Evolutionary conservation across 2,329 filamentous ascomycete species (phyloP), one percentile per base, ranked within the genome.

Genomic region (Fusarium verrucosum): DNA sequence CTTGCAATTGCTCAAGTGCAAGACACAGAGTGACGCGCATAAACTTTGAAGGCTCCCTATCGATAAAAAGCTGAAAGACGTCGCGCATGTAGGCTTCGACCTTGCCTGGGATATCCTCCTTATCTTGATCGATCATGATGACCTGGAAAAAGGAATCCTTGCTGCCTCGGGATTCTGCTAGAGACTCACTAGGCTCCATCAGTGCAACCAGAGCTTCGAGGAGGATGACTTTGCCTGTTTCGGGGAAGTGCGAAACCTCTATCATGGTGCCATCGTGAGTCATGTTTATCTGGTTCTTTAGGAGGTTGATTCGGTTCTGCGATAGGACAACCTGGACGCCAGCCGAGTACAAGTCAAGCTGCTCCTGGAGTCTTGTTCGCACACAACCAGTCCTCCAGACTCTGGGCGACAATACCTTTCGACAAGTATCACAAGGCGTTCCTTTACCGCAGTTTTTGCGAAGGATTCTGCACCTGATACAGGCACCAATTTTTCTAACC

Each of bases 341-440:
- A 6, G 87, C 86, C 13, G 86, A 86, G 70, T 88, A 89, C 13
- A 89, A 78, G 50, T 88, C 84, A 22, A 89, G 79, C 60, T 87
- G 83, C 61, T 88, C 85, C 9, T 85, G 84, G 19, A 89, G 79
- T 50, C 85, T 84, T 9, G 86, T 88, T 42, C 87, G 82, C 22
- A 89, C 83, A 69, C 87, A 90, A 10, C 85, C 85, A 4, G 83
- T 84, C 58, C 83, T 84, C 87, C 87, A 90, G n/a, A 89, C 82
- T 10, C 87, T 82, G 1, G 87, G 86, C 5, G 84, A 82, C 35
- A 89, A 76, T 1, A 90, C 87, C 69, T 87, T 88, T 59, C 83
- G 82, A 62, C 87, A 90, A 2, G 87, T 86, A 50, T 85, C 82
- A 65, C 87, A 90, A 0, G 87, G 87, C 8, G 81, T 84, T 28